phyloP scores from a whole-genome alignment of 2,329 filamentous ascomycete genomes.

The Daldinia sp. region DNA sequence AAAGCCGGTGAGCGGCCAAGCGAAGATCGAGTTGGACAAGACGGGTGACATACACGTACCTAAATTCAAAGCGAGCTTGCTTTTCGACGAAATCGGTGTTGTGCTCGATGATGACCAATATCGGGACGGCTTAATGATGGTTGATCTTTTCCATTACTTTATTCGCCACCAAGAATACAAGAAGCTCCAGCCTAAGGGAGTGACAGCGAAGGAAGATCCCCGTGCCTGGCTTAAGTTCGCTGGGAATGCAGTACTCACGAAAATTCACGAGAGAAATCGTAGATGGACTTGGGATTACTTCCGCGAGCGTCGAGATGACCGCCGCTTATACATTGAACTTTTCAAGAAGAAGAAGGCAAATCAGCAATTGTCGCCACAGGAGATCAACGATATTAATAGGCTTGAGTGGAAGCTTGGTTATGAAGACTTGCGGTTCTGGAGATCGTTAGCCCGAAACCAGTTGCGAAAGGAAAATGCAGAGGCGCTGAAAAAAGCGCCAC shows the following conservation, averaged over 20 bases:
- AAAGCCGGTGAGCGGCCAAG: slow-evolving; percentile 93
- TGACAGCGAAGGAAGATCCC: slow-evolving; percentile 86
- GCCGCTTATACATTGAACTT: slow-evolving; percentile 85
- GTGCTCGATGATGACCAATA: slow-evolving; percentile 99
- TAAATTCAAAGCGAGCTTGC: slow-evolving; percentile 86
- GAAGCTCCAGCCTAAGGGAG: slow-evolving; percentile 83
- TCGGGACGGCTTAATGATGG: slow-evolving; percentile 95
- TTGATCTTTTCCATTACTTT: slow-evolving; percentile 98
- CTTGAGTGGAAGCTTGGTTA: slow-evolving; percentile 91
- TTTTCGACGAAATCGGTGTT: slow-evolving; percentile 97
- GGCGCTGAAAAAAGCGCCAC: slow-evolving; percentile 72
- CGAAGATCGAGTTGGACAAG: slow-evolving; percentile 95
- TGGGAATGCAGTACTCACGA: slow-evolving; percentile 84
- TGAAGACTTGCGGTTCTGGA: slow-evolving; percentile 97
- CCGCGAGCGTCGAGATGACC: slow-evolving; percentile 88
- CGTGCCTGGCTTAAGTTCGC: slow-evolving; percentile 93
- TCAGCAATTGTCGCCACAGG: slow-evolving; percentile 73
- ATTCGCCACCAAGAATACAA: slow-evolving; percentile 98
- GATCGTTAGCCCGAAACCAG: slow-evolving; percentile 91
- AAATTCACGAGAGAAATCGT: slow-evolving; percentile 93
- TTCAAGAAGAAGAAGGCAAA: slow-evolving; percentile 93
- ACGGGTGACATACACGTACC: slow-evolving; percentile 80
- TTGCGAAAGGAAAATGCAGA: slow-evolving; percentile 94
- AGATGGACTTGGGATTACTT: slow-evolving; percentile 98
- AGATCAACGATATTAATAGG: slow-evolving; percentile 74